These are phyloP conservation scores for Ganoderma multipileum DNA, from an alignment of 1,284 basidiomycete species.

Conservation along the genomic window DNA sequence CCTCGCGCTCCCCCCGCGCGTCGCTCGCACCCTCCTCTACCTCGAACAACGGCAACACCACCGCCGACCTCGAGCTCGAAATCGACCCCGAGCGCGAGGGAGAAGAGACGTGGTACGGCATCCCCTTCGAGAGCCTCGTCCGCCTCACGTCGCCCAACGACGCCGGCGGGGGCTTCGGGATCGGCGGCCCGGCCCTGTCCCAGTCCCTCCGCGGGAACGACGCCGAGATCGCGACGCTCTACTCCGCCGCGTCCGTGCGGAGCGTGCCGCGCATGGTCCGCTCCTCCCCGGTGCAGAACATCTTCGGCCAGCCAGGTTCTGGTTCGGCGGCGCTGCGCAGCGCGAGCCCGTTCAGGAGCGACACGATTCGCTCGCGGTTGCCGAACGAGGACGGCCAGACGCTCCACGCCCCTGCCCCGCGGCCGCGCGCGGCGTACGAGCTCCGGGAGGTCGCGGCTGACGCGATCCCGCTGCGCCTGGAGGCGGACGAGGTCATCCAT, in stretches of 20 bases:
- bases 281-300: constrained; percentile 45
- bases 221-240: constrained; percentile 83
- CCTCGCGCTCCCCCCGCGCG: constrained; percentile 22
- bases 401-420: constrained; percentile 45
- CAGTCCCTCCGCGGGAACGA: constrained; percentile 55
- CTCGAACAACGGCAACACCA: constrained; percentile 18
- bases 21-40: constrained; percentile 28
- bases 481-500: constrained; percentile 75
- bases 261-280: constrained; percentile 60
- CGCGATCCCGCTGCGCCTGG: constrained; percentile 67
- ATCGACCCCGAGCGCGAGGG: constrained; percentile 43
- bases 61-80: constrained; percentile 20
- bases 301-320: constrained; percentile 36
- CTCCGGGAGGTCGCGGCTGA: constrained; percentile 85
- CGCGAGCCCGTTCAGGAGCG: constrained; percentile 40
- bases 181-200: constrained; percentile 35
- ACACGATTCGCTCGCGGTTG: constrained; percentile 30
- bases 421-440: constrained; percentile 68
- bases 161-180: constrained; percentile 51
- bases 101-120: constrained; percentile 62
- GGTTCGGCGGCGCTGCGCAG: constrained; percentile 31
- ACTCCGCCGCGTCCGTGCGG: constrained; percentile 81
- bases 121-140: constrained; percentile 85
- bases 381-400: constrained; percentile 47
- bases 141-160: constrained; percentile 78